A percentile compares a stretch with the other conserved stretches of the same genome.
Conservation (phyloP, 768 basidiomycete species). For the Dacryopinax spathularia region DNA sequence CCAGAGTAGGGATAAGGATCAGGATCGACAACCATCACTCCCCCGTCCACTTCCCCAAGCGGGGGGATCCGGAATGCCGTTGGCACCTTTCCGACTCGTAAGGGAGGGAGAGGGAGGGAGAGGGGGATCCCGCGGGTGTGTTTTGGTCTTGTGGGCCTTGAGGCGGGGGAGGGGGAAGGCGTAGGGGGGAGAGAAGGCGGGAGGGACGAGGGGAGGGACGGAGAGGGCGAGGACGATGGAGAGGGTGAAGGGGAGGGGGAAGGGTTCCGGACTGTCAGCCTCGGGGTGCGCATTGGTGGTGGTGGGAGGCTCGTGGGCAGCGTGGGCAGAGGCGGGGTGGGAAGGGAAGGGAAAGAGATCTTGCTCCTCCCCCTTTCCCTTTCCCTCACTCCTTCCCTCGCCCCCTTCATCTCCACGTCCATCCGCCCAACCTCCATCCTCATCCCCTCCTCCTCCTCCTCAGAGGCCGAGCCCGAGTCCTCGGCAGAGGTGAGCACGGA, state of each 20-base stretch:
- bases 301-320: no score
- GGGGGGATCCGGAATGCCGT: not conserved
- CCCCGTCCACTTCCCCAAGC: not conserved
- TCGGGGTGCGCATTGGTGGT: no score
- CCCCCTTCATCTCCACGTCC: not conserved
- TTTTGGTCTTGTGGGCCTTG: not conserved
- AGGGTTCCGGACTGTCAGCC: not conserved
- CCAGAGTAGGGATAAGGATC: not conserved
- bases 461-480: not conserved
- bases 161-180: not conserved
- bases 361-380: not conserved
- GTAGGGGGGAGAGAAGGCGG: not conserved
- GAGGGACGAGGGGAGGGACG: not conserved
- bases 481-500: not conserved
- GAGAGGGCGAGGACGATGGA: not conserved
- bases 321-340: not conserved
- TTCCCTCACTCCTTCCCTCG: not conserved
- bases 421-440: no score
- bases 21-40: not conserved
- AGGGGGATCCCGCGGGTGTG: not conserved
- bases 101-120: not conserved
- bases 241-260: not conserved
- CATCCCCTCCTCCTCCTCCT: not conserved
- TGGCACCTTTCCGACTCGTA: not conserved
- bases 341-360: slow-evolving; percentile 1